Evolutionary conservation across 257 asterid species (phyloP), one percentile per base, ranked within the genome.

Genomic region (Salvia hispanica): DNA sequence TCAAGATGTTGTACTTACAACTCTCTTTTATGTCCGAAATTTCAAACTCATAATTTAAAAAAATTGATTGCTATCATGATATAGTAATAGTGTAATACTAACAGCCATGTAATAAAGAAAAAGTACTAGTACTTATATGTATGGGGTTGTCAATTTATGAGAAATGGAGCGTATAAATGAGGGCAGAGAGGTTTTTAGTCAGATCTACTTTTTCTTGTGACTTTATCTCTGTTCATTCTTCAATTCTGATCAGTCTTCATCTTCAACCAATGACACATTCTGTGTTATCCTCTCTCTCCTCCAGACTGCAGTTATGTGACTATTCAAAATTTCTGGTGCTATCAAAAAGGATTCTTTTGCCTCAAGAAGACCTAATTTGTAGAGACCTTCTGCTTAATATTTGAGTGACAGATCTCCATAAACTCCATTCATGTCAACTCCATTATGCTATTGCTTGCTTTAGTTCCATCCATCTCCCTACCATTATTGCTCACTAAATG

Each of bases 211-310:
- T 47, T 47, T 1, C 5, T 47, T 11, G 13, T 46, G 0, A 14
- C 39, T 37, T 39, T 70, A 76, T 36, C 59, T 55, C 76, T 77
- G 72, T 54, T 64, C 66, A 69, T 74, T 70, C 74, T 75, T 74
- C 51, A 74, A 74, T 65, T 48, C 34, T 18, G 79, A 79, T 33
- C 60, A 78, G 80, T 50, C 39, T 76, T 76, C 84, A 59, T 73
- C 63, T 64, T 61, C 52, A 15, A 47, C 76, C 63, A 39, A 74
- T 50, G 68, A 54, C 80, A 72, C 74, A 70, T 55, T 75, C 75
- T 59, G 66, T 39, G 57, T 52, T 33, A 14, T 28, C 52, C 31
- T 47, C 63, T 52, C 63, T 46, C 57, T 43, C 33, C 3, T 31
- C 34, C 62, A 54, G 3, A 42, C 45, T 74, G 71, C 67, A 14